Evolutionary conservation across 106 monocot species (phyloP).

Genomic region (Cymbidium sinense): DNA sequence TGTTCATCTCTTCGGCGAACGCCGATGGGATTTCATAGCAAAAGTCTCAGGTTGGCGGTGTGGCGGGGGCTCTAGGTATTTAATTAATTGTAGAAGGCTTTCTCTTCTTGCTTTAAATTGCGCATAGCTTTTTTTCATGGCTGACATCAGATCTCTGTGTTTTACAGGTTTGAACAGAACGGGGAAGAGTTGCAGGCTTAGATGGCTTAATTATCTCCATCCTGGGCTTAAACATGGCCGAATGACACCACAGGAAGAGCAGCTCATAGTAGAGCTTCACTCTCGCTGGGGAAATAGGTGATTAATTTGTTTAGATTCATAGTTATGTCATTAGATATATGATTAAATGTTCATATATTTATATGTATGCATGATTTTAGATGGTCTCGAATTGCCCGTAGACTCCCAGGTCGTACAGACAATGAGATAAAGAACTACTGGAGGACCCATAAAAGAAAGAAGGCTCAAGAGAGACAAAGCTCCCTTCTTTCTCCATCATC

Average conservation of each 20-base stretch:
- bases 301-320: not conserved
- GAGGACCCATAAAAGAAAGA: conserved; percentile 84
- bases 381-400: conserved; percentile 72
- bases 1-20: conserved; percentile 60
- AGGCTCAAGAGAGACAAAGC: conserved; percentile 55
- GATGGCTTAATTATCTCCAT: conserved; percentile 40
- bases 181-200: conserved; percentile 57
- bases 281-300: conserved; percentile 67
- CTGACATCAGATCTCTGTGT: not conserved
- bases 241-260: conserved; percentile 52
- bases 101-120: not conserved
- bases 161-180: conserved; percentile 63
- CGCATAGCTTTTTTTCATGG: no score
- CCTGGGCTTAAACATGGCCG: conserved; percentile 60
- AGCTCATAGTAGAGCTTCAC: conserved; percentile 52
- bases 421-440: conserved; percentile 93
- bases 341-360: no score
- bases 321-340: not conserved
- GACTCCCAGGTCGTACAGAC: conserved; percentile 67
- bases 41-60: conserved; percentile 76
- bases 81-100: not conserved
- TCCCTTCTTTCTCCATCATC: conserved; percentile 5
- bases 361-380: conserved; percentile 13
- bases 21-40: conserved; percentile 78
- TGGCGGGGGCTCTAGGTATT: conserved; percentile 30